Evolutionary conservation across 2,329 filamentous ascomycete species (phyloP).

Genomic region (Fusarium continuum): DNA sequence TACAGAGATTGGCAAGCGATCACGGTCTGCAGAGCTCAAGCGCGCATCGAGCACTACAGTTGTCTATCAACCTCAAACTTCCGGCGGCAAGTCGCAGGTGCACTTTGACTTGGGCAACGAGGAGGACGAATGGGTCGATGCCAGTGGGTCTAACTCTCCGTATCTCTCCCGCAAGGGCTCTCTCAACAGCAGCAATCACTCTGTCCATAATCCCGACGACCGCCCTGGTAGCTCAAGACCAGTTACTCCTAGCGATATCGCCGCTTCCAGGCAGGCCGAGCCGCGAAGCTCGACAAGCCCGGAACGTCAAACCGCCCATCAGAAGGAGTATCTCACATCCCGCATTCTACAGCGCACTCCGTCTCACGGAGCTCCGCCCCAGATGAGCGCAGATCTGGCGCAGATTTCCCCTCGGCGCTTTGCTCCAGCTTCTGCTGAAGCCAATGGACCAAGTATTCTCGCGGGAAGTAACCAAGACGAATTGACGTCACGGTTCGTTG

Average conservation of each 20-base stretch:
- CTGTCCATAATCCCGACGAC: constrained; percentile 50
- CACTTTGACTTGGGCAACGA: constrained; percentile 70
- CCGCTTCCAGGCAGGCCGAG: constrained; percentile 10
- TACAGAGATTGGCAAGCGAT: constrained; percentile 57
- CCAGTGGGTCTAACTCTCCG: constrained; percentile 70
- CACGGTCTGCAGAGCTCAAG: constrained; percentile 65
- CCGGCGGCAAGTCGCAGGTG: constrained; percentile 61
- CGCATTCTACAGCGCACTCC: constrained; percentile 71
- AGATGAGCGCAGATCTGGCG: constrained; percentile 68
- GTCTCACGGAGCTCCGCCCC: constrained; percentile 68
- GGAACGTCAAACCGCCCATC: constrained; percentile 56
- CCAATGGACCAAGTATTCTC: constrained; percentile 39
- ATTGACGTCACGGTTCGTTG: constrained; percentile 69
- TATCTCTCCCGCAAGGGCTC: constrained; percentile 60
- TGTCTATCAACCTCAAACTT: constrained; percentile 55
- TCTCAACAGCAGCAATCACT: constrained; percentile 59
- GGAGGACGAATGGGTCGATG: constrained; percentile 74
- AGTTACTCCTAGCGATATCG: constrained; percentile 47
- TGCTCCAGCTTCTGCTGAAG: constrained; percentile 45
- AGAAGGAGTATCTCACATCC: constrained; percentile 74
- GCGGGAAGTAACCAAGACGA: constrained; percentile 53
- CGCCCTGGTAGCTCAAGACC: constrained; percentile 50
- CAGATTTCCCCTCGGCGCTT: constrained; percentile 53
- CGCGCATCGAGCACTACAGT: constrained; percentile 61
- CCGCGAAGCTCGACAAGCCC: constrained; percentile 41